Evolutionary conservation across 139 green algal species (phyloP).

Genomic region (Nannochloris sp.): DNA sequence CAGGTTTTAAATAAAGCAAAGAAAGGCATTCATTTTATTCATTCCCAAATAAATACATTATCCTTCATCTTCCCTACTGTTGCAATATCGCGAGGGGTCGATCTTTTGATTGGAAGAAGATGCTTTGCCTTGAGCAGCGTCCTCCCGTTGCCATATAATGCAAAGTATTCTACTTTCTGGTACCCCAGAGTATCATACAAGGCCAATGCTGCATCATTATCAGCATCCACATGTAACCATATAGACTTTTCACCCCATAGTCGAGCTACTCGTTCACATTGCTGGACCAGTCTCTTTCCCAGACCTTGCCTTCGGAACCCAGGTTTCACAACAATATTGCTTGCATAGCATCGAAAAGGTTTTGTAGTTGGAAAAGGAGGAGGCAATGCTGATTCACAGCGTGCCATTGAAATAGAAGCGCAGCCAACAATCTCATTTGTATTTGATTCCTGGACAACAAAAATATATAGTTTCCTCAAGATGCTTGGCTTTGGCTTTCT

Average conservation of each 20-base stretch:
- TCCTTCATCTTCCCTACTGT: neutral
- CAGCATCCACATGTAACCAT: slow-evolving; percentile 48
- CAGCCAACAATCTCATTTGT: slow-evolving; percentile 15
- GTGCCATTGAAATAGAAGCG: slow-evolving; percentile 27
- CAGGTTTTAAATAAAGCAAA: neutral
- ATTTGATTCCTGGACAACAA: slow-evolving; percentile 4
- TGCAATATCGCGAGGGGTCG: neutral
- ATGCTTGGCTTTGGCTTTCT: neutral
- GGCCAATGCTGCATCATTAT: slow-evolving; percentile 29
- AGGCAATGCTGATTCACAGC: slow-evolving; percentile 49
- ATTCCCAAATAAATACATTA: slow-evolving; percentile 3
- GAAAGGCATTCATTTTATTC: neutral
- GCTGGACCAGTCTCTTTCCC: slow-evolving; percentile 31
- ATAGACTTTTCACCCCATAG: slow-evolving; percentile 33
- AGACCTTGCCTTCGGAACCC: slow-evolving; percentile 35
- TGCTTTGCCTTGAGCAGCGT: neutral
- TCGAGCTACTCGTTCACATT: slow-evolving; percentile 41
- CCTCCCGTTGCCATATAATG: neutral
- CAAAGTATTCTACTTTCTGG: slow-evolving; percentile 7
- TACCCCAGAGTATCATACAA: slow-evolving; percentile 44
- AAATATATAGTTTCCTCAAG: slow-evolving; percentile 1
- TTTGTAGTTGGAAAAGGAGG: slow-evolving; percentile 52
- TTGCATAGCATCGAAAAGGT: slow-evolving; percentile 47
- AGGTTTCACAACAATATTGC: slow-evolving; percentile 53
- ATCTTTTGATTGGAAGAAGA: too few relatives aligned